Evolutionary conservation across 352 stramenopile genomes (phyloP).

Genomic region (Chrysophaeum taylorii): DNA sequence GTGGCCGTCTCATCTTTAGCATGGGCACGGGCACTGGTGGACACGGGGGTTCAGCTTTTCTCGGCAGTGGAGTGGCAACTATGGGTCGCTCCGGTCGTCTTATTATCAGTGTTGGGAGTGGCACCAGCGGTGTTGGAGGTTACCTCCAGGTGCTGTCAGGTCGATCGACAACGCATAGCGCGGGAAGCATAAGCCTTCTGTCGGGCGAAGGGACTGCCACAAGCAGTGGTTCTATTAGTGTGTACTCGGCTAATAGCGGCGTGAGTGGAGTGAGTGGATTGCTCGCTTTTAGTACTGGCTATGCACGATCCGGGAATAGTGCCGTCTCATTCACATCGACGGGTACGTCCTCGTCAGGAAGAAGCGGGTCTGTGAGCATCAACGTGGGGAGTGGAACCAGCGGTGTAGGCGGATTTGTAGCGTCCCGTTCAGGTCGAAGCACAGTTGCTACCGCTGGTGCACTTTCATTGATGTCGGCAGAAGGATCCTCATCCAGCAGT

Average conservation of each 20-base stretch:
- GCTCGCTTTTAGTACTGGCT: conserved; percentile 35
- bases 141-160: conserved; percentile 45
- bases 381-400: conserved; percentile 28
- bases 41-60: conserved; percentile 26
- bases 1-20: neutral
- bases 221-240: conserved; percentile 16
- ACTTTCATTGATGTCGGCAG: no score
- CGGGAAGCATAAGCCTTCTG: no score
- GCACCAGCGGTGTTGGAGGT: conserved; percentile 59
- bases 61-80: conserved; percentile 26
- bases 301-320: conserved; percentile 35
- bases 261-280: conserved; percentile 28
- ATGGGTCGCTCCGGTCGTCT: conserved; percentile 34
- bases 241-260: conserved; percentile 11
- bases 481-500: no score
- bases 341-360: conserved; percentile 36
- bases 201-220: conserved; percentile 36
- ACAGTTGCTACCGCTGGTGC: no score
- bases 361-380: conserved; percentile 30
- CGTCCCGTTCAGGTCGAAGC: no score
- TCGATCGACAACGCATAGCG: no score
- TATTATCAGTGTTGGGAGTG: conserved; percentile 41
- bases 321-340: conserved; percentile 37
- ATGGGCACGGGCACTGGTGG: conserved; percentile 48
- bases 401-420: conserved; percentile 36